These are phyloP conservation scores for Parathielavia appendiculata DNA, from an alignment of 495 filamentous ascomycete genomes.

Conservation along the genomic window DNA sequence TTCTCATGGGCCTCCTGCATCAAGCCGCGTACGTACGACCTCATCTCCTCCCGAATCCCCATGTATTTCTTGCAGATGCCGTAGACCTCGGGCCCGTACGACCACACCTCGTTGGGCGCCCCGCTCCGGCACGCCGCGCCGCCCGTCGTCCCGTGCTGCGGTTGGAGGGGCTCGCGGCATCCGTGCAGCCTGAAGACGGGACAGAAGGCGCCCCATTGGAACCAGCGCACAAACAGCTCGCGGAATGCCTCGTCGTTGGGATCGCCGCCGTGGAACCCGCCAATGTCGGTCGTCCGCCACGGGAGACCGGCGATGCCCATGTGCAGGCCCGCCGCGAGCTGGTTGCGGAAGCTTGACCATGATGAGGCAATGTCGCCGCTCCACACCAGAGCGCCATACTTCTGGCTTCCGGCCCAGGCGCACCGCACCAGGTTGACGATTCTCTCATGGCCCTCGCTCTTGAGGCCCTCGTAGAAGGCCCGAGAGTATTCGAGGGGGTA, in stretches of 20 bases:
- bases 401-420: conserved; percentile 56
- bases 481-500: conserved; percentile 52
- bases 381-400: conserved; percentile 57
- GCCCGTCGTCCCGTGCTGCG: conserved; percentile 32
- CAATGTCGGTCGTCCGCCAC: conserved; percentile 59
- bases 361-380: conserved; percentile 55
- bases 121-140: conserved; percentile 36
- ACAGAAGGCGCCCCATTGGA: conserved; percentile 57
- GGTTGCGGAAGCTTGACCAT: conserved; percentile 50
- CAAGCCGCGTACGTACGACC: conserved; percentile 36
- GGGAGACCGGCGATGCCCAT: conserved; percentile 55
- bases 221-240: conserved; percentile 57
- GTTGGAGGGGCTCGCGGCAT: conserved; percentile 51
- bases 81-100: conserved; percentile 52
- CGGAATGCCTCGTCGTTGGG: conserved; percentile 48
- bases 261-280: conserved; percentile 56
- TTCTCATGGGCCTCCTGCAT: conserved; percentile 53
- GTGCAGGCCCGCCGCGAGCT: conserved; percentile 53
- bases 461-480: conserved; percentile 54
- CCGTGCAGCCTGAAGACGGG: conserved; percentile 57
- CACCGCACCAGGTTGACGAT: conserved; percentile 55
- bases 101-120: conserved; percentile 56
- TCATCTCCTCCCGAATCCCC: conserved; percentile 46
- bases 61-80: conserved; percentile 54
- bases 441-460: conserved; percentile 26